These are phyloP conservation scores for Gracilaria vermiculophylla DNA, from an alignment of 23 red algal genomes.

Conservation along the genomic window DNA sequence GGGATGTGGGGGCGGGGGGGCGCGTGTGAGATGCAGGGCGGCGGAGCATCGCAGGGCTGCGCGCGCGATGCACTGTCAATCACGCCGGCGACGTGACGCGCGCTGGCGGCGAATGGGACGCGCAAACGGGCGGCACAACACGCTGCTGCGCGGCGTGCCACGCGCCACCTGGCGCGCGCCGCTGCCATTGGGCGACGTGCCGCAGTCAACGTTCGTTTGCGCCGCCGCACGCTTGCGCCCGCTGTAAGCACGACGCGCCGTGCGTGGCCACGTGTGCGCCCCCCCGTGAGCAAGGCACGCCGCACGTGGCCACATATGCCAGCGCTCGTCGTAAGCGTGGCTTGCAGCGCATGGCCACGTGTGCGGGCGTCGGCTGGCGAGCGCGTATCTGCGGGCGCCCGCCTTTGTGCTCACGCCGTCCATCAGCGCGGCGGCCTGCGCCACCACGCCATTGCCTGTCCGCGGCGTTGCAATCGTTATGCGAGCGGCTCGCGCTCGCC, in stretches of 20 bases:
- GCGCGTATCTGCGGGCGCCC: neutral
- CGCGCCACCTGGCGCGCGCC: too few species aligned
- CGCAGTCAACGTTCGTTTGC: neutral
- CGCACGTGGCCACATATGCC: neutral
- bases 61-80: neutral
- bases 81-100: neutral
- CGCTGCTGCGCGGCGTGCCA: too few species aligned
- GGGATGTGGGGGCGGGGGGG: neutral
- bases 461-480: too few species aligned
- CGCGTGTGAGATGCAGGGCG: neutral
- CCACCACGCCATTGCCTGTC: too few species aligned
- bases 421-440: too few species aligned
- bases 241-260: too few species aligned
- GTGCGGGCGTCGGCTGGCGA: too few species aligned
- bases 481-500: too few species aligned
- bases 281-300: too few species aligned
- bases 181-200: neutral
- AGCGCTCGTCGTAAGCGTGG: too few species aligned
- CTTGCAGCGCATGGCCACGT: too few species aligned
- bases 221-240: neutral
- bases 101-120: neutral
- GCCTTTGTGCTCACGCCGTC: too few species aligned
- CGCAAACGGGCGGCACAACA: neutral
- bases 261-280: neutral
- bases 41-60: neutral